Conservation (phyloP, 2,329 filamentous ascomycete species). For the Talaromyces islandicus region DNA sequence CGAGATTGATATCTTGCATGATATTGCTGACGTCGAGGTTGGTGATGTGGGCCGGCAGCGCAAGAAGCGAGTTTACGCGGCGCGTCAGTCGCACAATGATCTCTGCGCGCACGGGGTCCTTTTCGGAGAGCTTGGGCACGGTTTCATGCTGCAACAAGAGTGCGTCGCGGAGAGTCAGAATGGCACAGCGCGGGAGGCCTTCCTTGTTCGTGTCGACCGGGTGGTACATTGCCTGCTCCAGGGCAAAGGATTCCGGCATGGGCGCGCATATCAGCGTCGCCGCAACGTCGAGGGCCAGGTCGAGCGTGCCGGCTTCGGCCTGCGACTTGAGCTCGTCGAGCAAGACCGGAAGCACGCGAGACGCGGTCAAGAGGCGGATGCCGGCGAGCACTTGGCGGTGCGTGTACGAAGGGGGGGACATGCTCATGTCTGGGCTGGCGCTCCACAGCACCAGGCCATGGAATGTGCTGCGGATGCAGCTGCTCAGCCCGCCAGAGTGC, state of each 20-base stretch:
- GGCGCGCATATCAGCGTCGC: conserved; percentile 38
- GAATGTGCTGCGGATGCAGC: conserved; percentile 44
- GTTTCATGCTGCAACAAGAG: conserved; percentile 33
- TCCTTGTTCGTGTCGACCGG: conserved; percentile 28
- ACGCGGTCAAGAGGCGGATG: conserved; percentile 35
- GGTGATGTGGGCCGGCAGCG: conserved; percentile 31
- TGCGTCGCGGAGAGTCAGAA: conserved; percentile 37
- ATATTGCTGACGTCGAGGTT: conserved; percentile 39
- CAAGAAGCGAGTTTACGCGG: conserved; percentile 36
- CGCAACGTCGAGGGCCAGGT: conserved; percentile 39
- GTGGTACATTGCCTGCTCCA: conserved; percentile 32
- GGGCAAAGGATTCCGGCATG: conserved; percentile 32
- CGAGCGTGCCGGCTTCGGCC: conserved; percentile 32
- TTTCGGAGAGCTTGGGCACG: conserved; percentile 36
- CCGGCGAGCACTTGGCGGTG: conserved; percentile 47
- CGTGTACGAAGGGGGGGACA: conserved; percentile 50
- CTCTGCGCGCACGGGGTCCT: conserved; percentile 39
- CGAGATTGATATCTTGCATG: conserved; percentile 38
- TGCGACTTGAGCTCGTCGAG: conserved; percentile 40
- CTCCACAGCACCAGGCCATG: conserved; percentile 51
- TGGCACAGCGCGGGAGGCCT: conserved; percentile 23
- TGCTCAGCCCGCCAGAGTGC: conserved; percentile 41
- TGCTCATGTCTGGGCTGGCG: conserved; percentile 43
- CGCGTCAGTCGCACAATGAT: conserved; percentile 40
- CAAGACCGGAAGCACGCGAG: conserved; percentile 30